These are phyloP conservation scores for Flaveria linearis DNA, from an alignment of 129 eudicot genomes.

Conservation along the genomic window DNA sequence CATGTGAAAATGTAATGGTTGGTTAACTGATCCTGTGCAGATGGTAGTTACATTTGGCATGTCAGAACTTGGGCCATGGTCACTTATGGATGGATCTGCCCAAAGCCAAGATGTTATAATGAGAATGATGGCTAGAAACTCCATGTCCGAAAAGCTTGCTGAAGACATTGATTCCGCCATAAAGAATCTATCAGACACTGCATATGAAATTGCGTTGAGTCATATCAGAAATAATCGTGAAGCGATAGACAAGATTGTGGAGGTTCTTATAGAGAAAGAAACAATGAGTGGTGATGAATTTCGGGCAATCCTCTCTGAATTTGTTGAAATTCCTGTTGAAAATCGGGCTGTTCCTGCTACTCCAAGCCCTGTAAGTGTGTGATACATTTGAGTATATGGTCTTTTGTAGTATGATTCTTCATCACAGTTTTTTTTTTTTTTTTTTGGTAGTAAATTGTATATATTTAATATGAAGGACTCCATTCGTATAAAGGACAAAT, in stretches of 20 bases:
- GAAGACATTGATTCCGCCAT: conserved; percentile 89
- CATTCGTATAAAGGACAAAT: neutral
- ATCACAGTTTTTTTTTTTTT: neutral
- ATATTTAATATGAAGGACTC: neutral
- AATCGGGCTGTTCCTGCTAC: conserved; percentile 62
- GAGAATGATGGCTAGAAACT: conserved; percentile 99
- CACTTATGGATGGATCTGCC: conserved; percentile 84
- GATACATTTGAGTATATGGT: conserved; percentile 14
- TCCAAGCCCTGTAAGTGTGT: conserved; percentile 45
- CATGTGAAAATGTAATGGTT: no score
- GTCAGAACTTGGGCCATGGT: conserved; percentile 99
- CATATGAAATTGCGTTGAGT: conserved; percentile 81
- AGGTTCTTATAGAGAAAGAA: conserved; percentile 88
- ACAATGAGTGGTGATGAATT: conserved; percentile 94
- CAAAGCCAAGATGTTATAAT: conserved; percentile 86
- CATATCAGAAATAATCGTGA: conserved; percentile 86
- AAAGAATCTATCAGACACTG: conserved; percentile 80
- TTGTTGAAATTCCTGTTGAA: conserved; percentile 83
- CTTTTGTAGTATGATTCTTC: conserved; percentile 3
- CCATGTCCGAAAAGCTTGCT: conserved; percentile 93
- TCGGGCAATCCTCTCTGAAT: conserved; percentile 90
- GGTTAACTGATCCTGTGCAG: conserved; percentile 30
- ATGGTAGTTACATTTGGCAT: conserved; percentile 94
- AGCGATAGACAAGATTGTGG: conserved; percentile 96
- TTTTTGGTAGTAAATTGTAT: conserved; percentile 25